These are phyloP conservation scores for Chytriomyces confervae DNA, from an alignment of 192 early-diverging fungal genomes.

Conservation along the genomic window DNA sequence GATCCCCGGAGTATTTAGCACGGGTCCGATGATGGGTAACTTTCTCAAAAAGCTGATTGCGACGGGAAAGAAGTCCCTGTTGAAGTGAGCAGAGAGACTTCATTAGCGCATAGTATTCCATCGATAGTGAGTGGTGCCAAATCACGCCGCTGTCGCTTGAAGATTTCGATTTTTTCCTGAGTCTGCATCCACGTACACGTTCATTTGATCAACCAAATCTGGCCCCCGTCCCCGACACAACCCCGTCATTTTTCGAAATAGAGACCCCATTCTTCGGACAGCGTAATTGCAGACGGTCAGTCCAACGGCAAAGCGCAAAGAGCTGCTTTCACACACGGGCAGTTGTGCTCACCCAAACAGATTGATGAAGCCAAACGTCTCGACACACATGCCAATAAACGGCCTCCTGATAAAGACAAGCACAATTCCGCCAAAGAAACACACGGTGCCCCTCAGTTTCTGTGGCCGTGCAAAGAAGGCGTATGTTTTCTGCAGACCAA, in stretches of 20 bases:
- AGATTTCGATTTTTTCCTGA: neutral
- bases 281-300: neutral
- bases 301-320: neutral
- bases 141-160: neutral
- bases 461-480: slow-evolving; percentile 82
- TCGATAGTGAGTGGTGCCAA: neutral
- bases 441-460: slow-evolving; percentile 88
- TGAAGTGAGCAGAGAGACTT: neutral
- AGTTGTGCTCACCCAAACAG: slow-evolving; percentile 81
- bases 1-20: slow-evolving; percentile 85
- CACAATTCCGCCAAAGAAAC: slow-evolving; percentile 87
- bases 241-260: neutral
- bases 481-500: slow-evolving; percentile 87
- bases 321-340: neutral
- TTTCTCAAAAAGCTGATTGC: slow-evolving; percentile 85
- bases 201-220: neutral
- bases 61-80: slow-evolving; percentile 97
- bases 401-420: slow-evolving; percentile 92
- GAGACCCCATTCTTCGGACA: neutral
- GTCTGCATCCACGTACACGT: neutral
- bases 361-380: slow-evolving; percentile 95
- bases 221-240: neutral
- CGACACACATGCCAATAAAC: slow-evolving; percentile 84
- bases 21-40: slow-evolving; percentile 86
- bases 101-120: neutral